Evolutionary conservation across 2,329 filamentous ascomycete species (phyloP).

Genomic region (Penicillium palitans): DNA sequence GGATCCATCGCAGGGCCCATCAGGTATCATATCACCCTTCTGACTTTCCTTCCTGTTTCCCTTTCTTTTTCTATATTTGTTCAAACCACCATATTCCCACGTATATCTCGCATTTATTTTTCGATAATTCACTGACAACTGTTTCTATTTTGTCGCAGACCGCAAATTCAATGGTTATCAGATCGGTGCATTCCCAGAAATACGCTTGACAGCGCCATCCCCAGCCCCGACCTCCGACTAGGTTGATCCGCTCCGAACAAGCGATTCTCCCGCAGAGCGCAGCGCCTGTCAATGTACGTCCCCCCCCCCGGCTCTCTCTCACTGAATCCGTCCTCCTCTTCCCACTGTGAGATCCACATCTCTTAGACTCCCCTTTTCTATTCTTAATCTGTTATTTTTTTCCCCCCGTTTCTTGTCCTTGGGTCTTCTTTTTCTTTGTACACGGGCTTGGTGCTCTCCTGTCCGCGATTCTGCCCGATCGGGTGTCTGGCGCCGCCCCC

Average conservation of each 20-base stretch:
- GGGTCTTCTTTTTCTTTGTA: slow-evolving; percentile 18
- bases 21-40: slow-evolving; percentile 19
- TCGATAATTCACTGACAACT: neutral
- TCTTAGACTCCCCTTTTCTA: slow-evolving; percentile 14
- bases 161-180: slow-evolving; percentile 16
- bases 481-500: slow-evolving; percentile 22
- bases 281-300: slow-evolving; percentile 23
- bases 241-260: slow-evolving; percentile 42
- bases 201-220: slow-evolving; percentile 37
- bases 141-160: slow-evolving; percentile 2
- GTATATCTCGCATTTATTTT: neutral
- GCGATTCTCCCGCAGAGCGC: slow-evolving; percentile 36
- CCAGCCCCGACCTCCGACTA: slow-evolving; percentile 34
- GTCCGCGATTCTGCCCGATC: slow-evolving; percentile 24
- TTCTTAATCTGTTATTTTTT: slow-evolving; percentile 12
- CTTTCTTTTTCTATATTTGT: slow-evolving; percentile 5
- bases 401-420: slow-evolving; percentile 5
- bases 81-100: neutral
- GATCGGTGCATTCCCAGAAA: slow-evolving; percentile 36
- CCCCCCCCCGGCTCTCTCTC: slow-evolving; percentile 21
- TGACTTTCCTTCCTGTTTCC: slow-evolving; percentile 5
- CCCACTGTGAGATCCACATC: slow-evolving; percentile 33
- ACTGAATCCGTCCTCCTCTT: slow-evolving; percentile 20
- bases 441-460: slow-evolving; percentile 13
- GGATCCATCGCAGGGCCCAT: slow-evolving; percentile 26